Base-by-base conservation (phyloP, 2,329 filamentous ascomycete species). In the Coccinonectria pachysandricola region DNA sequence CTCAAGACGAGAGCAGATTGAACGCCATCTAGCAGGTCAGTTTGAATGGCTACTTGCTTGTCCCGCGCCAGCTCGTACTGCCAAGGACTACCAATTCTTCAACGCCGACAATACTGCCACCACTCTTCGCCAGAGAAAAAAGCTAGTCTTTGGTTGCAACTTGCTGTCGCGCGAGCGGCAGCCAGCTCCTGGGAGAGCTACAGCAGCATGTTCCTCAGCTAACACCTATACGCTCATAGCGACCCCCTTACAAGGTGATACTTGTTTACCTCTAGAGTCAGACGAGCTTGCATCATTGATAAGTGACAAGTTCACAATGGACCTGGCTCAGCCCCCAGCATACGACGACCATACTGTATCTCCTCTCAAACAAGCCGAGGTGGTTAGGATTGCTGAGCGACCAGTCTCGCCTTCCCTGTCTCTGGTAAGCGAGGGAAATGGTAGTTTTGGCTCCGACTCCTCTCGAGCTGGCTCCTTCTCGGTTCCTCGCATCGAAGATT, bases 401-500 rank as follows among this genome's bases (percentile, higher is more conserved):
- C 47, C 48, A 8, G 40, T 54, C 11, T 57, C 53, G 3, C 52
- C 54, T 8, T 45, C 47, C 12, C 40, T 51, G 18, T 49, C 51
- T 6, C 35, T 43, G 11, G 35, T 45, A 29, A 46, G 52, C 29
- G 43, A 55, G 23, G 39, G 42, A 33, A 40, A 48, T 31, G 38
- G 49, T 24, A 57, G 48, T 24, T 55, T 58, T 35, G 43, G 53
- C 7, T 48, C 53, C 8, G 38, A 34, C n/a, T 50, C 49, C 11
- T 51, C 52, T 13, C 39, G 40, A 15, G 27, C 44, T 5, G 50
- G 44, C 0, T 55, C 50, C 5, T 49, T 42, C 34, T 56, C 40
- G 1, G 52, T 58, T 8, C 54, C 63, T 14, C 65, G 70, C 11
- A 77, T 78, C 25, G 74, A 78, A 43, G 73, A 77, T 44, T 76